These are phyloP conservation scores for Aspergillus neoniger DNA, from an alignment of 2,329 filamentous ascomycete species.

Conservation along the genomic window DNA sequence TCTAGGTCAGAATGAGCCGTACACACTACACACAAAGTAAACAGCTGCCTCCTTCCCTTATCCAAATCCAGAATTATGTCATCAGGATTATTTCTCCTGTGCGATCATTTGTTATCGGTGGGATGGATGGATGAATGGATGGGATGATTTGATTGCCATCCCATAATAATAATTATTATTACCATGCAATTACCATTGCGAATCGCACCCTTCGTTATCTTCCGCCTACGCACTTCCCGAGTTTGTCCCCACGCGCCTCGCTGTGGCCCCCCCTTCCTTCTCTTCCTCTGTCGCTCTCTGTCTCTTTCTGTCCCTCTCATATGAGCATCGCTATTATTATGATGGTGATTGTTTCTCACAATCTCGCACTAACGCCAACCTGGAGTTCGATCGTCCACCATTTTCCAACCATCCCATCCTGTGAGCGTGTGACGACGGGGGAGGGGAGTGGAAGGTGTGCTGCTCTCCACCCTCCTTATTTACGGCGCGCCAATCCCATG, in stretches of 20 bases:
- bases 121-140: no score
- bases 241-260: conserved; percentile 6
- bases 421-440: conserved; percentile 3
- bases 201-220: conserved; percentile 8
- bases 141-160: no score
- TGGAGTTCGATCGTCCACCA: conserved; percentile 7
- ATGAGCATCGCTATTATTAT: neutral
- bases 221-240: conserved; percentile 5
- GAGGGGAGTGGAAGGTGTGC: no score
- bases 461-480: conserved; percentile 16
- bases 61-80: conserved; percentile 9
- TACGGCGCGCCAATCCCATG: conserved; percentile 16
- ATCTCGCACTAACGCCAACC: conserved; percentile 4
- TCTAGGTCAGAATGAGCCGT: neutral
- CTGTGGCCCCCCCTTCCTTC: neutral
- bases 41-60: neutral
- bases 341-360: neutral
- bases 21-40: no score
- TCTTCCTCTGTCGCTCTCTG: neutral
- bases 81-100: conserved; percentile 7
- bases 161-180: conserved; percentile 7
- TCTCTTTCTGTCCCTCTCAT: neutral
- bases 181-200: conserved; percentile 3
- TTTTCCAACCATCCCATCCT: neutral
- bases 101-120: conserved; percentile 8